Evolutionary conservation across 179 eudicot genomes (phyloP).

Genomic region (Gypsophila paniculata): DNA sequence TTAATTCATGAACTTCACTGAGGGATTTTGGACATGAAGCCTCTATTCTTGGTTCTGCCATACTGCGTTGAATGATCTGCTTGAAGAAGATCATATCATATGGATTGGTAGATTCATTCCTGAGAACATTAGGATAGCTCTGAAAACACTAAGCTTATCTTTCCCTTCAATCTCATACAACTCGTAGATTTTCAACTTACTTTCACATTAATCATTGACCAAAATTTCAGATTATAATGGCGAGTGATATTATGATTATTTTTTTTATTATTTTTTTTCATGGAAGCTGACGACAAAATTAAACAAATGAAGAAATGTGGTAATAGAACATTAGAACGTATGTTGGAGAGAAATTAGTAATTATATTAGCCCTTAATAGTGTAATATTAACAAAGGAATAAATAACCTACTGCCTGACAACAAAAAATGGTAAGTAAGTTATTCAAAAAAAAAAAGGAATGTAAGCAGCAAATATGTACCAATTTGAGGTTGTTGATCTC

Average conservation of each 20-base stretch:
- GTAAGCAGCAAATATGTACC: background rate
- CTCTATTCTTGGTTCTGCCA: no score
- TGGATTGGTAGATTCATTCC: background rate
- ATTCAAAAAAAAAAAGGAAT: no score
- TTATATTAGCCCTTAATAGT: no score
- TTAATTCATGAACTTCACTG: no score
- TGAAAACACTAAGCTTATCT: background rate
- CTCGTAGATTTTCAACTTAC: background rate
- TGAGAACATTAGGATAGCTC: background rate
- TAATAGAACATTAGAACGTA: background rate
- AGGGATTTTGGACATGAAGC: no score
- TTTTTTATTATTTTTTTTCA: no score
- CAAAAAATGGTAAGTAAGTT: background rate
- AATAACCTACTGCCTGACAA: background rate
- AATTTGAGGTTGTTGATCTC: background rate
- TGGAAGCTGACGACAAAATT: background rate
- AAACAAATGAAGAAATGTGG: background rate
- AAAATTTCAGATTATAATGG: background rate
- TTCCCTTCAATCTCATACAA: background rate
- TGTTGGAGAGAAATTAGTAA: no score
- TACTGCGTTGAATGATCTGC: background rate
- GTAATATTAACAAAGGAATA: no score
- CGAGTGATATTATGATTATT: no score
- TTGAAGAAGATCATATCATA: background rate
- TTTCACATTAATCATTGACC: background rate